Percentiles rank a stretch among this genome's conserved stretches.
Conservation (phyloP, 805 yeast species). For the Yarrowia sp. region DNA sequence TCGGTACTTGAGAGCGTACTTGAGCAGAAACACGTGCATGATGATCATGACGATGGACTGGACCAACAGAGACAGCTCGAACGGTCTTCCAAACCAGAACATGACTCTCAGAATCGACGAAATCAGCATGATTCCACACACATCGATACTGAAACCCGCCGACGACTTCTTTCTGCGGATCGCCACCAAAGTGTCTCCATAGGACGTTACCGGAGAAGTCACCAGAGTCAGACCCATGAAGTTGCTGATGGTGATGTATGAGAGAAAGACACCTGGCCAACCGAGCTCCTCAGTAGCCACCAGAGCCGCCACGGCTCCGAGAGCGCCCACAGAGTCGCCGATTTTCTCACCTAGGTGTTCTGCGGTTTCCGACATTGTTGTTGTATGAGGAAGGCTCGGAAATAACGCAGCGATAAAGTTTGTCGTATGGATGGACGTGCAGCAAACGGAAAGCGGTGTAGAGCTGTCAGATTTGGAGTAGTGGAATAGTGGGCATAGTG, state of each 20-base stretch:
- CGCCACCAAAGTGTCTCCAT: conserved; percentile 75
- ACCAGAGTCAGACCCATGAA: conserved; percentile 60
- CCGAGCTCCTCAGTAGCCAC: conserved; percentile 36
- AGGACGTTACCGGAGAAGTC: conserved; percentile 81
- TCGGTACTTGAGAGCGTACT: conserved; percentile 51
- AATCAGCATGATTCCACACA: conserved; percentile 86
- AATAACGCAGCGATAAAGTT: neutral
- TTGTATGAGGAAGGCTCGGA: neutral
- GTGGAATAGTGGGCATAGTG: too few species aligned
- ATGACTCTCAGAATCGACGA: conserved; percentile 71
- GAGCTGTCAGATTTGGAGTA: too few species aligned
- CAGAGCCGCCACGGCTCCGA: conserved; percentile 10
- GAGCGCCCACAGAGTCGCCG: conserved; percentile 19
- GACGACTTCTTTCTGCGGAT: conserved; percentile 64
- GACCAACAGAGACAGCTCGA: conserved; percentile 71
- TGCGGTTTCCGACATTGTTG: conserved; percentile 8
- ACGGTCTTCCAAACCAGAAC: conserved; percentile 77
- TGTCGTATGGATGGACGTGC: too few species aligned
- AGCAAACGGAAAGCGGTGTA: too few species aligned
- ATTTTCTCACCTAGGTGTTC: conserved; percentile 13
- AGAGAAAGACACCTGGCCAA: conserved; percentile 31
- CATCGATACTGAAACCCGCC: conserved; percentile 84
- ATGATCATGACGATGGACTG: conserved; percentile 85
- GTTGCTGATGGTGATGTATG: conserved; percentile 37
- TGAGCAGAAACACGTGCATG: conserved; percentile 65